Conservation (phyloP, 768 basidiomycete genomes). For the Lentinus tigrinus region DNA sequence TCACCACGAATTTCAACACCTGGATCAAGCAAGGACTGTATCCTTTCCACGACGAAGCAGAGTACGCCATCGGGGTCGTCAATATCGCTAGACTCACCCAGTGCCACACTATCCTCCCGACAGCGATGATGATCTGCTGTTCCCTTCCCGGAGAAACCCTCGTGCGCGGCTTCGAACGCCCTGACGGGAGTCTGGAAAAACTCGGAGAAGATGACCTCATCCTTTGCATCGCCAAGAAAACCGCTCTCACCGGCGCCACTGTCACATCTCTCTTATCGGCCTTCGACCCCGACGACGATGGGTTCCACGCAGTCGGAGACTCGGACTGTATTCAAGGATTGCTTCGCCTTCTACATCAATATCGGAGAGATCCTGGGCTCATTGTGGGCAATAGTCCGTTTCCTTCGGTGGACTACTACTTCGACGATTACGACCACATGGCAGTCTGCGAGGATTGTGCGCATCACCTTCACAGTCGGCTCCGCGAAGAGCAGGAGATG, state of each 20-base stretch:
- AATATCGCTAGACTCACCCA: slow-evolving; percentile 5
- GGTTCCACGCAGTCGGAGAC: no score
- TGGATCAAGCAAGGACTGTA: not conserved
- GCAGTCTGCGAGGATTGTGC: no score
- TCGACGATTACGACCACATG: not conserved
- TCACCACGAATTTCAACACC: not conserved
- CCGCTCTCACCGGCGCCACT: no score
- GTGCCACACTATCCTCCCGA: not conserved
- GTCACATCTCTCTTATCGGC: no score
- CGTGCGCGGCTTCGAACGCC: not conserved
- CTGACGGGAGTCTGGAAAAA: not conserved
- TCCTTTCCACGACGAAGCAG: not conserved
- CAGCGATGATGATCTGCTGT: not conserved
- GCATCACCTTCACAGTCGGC: no score
- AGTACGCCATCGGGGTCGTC: not conserved
- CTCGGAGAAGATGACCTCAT: not conserved
- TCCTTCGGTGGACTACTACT: not conserved
- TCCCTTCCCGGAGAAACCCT: not conserved
- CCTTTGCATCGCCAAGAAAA: no score
- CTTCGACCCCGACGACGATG: no score
- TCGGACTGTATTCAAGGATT: no score
- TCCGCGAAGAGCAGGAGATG: no score
- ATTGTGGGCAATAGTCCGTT: not conserved
- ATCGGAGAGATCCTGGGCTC: not conserved
- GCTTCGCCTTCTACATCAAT: no score